These are phyloP conservation scores for Stemphylium lycopersici DNA, from an alignment of 2,329 filamentous ascomycete species.

Conservation along the genomic window DNA sequence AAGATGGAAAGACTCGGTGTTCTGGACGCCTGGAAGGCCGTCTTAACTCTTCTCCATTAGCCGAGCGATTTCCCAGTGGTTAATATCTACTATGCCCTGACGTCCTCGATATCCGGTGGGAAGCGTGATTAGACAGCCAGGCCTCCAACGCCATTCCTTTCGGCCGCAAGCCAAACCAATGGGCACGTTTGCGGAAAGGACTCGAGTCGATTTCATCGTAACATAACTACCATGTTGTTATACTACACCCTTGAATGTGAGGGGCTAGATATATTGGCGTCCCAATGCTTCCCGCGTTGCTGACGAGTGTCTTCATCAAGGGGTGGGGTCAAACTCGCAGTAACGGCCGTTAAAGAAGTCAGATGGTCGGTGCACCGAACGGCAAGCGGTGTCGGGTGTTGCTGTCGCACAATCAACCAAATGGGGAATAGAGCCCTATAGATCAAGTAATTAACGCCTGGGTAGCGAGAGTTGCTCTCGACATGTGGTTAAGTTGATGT, in stretches of 20 bases:
- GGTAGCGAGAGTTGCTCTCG: too few relatives aligned
- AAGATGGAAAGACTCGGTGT: neutral
- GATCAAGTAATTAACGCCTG: too few relatives aligned
- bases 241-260: neutral
- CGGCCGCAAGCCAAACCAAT: conserved; percentile 1
- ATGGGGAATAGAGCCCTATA: too few relatives aligned
- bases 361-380: neutral
- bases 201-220: neutral
- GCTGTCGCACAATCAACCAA: too few relatives aligned
- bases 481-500: too few relatives aligned
- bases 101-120: neutral
- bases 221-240: neutral
- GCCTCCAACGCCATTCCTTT: neutral
- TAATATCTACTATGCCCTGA: neutral
- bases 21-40: neutral
- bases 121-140: neutral
- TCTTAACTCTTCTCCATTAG: neutral
- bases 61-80: too few relatives aligned
- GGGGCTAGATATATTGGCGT: neutral
- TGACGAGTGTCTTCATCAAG: neutral
- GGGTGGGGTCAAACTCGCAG: neutral
- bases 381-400: neutral
- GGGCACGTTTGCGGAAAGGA: neutral
- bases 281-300: neutral
- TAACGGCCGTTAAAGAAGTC: neutral